phyloP scores from a whole-genome alignment of 768 basidiomycete species.

The Auriscalpium orientale region DNA sequence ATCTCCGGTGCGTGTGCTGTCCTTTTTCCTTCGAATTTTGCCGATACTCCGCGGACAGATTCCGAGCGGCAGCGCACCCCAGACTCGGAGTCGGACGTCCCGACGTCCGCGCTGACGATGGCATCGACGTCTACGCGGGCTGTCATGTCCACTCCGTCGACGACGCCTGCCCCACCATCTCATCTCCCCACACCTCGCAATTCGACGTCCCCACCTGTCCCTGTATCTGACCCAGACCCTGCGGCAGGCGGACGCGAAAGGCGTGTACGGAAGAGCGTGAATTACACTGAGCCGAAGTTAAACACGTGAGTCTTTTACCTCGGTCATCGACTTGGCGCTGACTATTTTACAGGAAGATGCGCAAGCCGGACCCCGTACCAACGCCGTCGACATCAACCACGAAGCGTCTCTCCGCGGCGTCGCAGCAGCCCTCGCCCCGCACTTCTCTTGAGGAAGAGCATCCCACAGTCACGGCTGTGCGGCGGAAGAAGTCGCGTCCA shows the following conservation, averaged over 20 bases:
- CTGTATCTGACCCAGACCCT: constrained; percentile 13
- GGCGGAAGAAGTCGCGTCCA: constrained; percentile 48
- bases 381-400: constrained; percentile 26
- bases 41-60: not conserved
- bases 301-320: constrained; percentile 61
- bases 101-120: constrained; percentile 23
- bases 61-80: constrained; percentile 3
- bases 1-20: constrained; percentile 26
- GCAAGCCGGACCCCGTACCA: constrained; percentile 62
- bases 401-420: constrained; percentile 21
- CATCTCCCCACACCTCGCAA: constrained; percentile 38
- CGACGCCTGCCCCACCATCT: constrained; percentile 31
- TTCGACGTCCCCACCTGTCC: constrained; percentile 26
- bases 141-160: constrained; percentile 35
- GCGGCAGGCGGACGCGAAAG: constrained; percentile 35
- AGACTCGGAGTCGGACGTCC: constrained; percentile 11
- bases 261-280: constrained; percentile 69
- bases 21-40: not conserved
- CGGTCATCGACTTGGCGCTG: not conserved
- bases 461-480: constrained; percentile 22
- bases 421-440: constrained; percentile 13
- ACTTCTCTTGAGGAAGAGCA: constrained; percentile 15
- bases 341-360: constrained; percentile 62
- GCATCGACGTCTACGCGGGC: constrained; percentile 27
- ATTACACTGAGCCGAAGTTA: constrained; percentile 82